Evolutionary conservation across 306 rosid genomes (phyloP).

Genomic region (Rosa rugosa): DNA sequence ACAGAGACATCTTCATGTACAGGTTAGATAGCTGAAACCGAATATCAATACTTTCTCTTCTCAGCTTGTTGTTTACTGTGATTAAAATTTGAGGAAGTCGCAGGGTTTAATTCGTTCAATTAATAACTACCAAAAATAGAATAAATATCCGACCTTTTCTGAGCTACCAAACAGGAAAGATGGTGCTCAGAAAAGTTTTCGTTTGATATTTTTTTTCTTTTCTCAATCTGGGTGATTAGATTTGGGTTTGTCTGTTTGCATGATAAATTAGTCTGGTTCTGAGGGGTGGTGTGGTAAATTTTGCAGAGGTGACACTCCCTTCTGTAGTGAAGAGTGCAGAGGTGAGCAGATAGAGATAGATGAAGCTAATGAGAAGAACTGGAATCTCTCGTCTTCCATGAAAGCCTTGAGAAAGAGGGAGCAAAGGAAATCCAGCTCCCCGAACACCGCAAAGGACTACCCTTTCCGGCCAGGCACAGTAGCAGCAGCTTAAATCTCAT

Average conservation of each 20-base stretch:
- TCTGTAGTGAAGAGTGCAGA: conserved; percentile 92
- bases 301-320: conserved; percentile 91
- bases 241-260: neutral
- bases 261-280: neutral
- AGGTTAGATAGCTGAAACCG: conserved; percentile 42
- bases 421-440: conserved; percentile 59
- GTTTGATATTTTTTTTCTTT: neutral
- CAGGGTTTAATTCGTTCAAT: neutral
- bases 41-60: neutral
- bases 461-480: conserved; percentile 63
- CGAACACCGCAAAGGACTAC: conserved; percentile 50
- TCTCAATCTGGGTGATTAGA: no score
- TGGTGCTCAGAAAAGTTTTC: neutral
- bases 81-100: neutral
- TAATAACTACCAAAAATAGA: neutral
- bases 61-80: no score
- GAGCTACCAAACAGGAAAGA: neutral
- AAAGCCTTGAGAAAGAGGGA: conserved; percentile 68
- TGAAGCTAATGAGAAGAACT: conserved; percentile 70
- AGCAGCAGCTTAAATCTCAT: conserved; percentile 59
- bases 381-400: conserved; percentile 62
- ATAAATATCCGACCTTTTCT: neutral
- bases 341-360: conserved; percentile 76
- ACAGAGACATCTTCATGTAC: conserved; percentile 90
- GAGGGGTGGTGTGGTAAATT: neutral